Base-by-base conservation (phyloP, 2,329 filamentous ascomycete genomes). In the Venturia effusa region DNA sequence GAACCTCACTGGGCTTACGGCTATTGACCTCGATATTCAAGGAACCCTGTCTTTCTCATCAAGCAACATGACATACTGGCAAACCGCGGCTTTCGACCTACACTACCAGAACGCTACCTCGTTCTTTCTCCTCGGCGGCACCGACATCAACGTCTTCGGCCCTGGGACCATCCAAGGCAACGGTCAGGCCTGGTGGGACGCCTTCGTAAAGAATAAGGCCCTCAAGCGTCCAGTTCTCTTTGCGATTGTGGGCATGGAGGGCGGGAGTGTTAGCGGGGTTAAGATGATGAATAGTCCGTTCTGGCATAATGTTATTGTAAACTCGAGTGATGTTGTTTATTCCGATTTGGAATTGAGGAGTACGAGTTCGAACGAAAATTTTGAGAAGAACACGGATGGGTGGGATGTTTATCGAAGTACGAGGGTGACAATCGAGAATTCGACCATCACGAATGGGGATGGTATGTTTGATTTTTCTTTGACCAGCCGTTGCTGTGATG, bases 371-470 rank as follows among this genome's bases (percentile, higher is more conserved):
- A 45, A 48, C 30, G 60, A n/a, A 17, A 37, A 61, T 32, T 41
- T 39, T 41, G 41, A 40, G 37, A 48, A 48, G 37, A 61, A 61
- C 15, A 61, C 60, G 34, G 60, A 61, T 45, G 60, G 60, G 17
- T 61, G 60, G 60, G 60, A 61, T 24, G 3, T 34, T 32, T 37
- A 88, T 70, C 81, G 85, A 8, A 84, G 81, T 15, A 74, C 78
- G 32, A 81, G 83, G 61, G 79, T 89, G 41, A 81, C 86, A 0
- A 88, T 89, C 41, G 86, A 89, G 69, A 83, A 89, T 70, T 87
- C 83, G 0, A 74, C 81, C 27, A 81, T 85, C 67, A 78, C 83
- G 71, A 88, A 88, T 68, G 84, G 83, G 39, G 86, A 89, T 70
- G 45, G 45, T 51, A 51, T 51, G 45, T 27, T 51, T 51, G 37